A percentile compares a stretch with the other conserved stretches of the same genome.
Evolutionary conservation across 2,329 filamentous ascomycete species (phyloP).

Genomic region (Colletotrichum godetiae): DNA sequence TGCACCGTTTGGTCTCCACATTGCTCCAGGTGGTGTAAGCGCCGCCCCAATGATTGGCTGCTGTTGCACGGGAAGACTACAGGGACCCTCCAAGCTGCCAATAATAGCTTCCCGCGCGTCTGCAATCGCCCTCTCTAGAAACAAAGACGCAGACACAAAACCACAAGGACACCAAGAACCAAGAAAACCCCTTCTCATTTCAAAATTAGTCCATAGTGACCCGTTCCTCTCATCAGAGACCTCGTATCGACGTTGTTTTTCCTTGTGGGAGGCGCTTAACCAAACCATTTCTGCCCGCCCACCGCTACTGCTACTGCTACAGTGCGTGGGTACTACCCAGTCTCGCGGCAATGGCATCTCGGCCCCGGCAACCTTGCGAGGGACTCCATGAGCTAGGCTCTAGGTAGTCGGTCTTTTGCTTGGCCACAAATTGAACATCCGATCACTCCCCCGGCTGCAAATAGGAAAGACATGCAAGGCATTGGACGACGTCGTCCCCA

Average conservation of each 20-base stretch:
- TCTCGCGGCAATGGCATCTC: not conserved
- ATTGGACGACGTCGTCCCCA: constrained; percentile 27
- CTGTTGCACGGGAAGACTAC: constrained; percentile 2
- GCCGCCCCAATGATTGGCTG: constrained; percentile 32
- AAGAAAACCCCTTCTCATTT: constrained; percentile 4
- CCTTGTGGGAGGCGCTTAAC: constrained; percentile 27
- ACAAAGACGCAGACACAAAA: constrained; percentile 7
- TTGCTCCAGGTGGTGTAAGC: constrained; percentile 31
- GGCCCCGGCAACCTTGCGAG: not conserved
- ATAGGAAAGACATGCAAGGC: not conserved
- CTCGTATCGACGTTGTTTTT: constrained; percentile 10
- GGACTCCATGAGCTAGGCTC: not conserved
- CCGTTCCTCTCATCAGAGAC: not conserved
- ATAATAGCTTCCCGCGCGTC: constrained; percentile 37
- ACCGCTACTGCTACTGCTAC: not conserved
- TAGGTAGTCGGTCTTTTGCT: not conserved
- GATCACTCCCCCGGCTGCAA: not conserved
- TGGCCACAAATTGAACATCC: not conserved
- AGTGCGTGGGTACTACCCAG: not conserved
- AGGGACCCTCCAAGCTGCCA: constrained; percentile 26
- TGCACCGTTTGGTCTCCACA: not conserved
- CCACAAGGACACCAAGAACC: not conserved
- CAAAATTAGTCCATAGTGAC: not conserved
- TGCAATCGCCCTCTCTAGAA: constrained; percentile 23
- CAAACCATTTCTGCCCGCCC: not conserved